A percentile compares a stretch with the other conserved stretches of the same genome.
Evolutionary conservation across 2,329 filamentous ascomycete genomes (phyloP).

Genomic region (Colletotrichum tropicale): DNA sequence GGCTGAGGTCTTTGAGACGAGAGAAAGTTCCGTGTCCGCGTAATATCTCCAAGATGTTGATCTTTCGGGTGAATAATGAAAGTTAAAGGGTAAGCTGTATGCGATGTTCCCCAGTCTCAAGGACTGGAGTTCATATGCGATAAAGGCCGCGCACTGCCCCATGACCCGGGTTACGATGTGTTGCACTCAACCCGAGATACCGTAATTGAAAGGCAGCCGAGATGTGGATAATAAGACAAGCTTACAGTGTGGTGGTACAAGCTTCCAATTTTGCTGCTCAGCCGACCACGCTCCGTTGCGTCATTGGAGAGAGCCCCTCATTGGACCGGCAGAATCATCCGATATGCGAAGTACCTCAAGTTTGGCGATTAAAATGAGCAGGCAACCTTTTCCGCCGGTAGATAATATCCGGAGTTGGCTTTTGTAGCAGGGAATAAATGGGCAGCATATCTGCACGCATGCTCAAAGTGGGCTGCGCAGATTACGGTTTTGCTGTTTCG

Average conservation of each 20-base stretch:
- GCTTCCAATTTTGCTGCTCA: not conserved
- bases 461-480: not conserved
- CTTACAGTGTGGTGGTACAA: not conserved
- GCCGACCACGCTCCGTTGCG: not conserved
- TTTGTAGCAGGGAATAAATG: accelerated
- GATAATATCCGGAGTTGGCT: not conserved
- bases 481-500: not conserved
- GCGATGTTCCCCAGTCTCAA: not conserved
- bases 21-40: not conserved
- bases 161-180: not conserved
- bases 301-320: not conserved
- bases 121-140: not conserved
- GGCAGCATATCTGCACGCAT: not conserved
- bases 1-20: not conserved
- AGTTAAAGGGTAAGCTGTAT: not conserved
- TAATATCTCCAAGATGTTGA: accelerated
- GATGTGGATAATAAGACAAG: not conserved
- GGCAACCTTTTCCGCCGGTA: not conserved
- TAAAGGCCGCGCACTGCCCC: not conserved
- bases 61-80: accelerated
- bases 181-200: not conserved
- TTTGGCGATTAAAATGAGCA: accelerated
- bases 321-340: not conserved
- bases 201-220: not conserved
- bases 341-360: accelerated